Conservation (phyloP, 495 filamentous ascomycete species). For the Aspergillus funiculosus region DNA sequence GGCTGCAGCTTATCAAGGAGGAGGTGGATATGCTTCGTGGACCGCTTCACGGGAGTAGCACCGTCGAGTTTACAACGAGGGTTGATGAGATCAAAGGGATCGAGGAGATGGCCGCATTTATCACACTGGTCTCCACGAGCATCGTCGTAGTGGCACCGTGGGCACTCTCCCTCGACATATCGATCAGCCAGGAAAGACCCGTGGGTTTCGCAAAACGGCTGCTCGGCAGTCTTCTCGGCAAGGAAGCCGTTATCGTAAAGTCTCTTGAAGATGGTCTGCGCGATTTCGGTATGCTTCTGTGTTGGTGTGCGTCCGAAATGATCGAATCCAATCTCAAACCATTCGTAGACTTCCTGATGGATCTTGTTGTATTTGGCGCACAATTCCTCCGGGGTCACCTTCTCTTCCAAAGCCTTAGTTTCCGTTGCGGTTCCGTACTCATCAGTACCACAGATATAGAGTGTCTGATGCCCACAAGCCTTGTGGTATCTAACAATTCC, state of each 20-base stretch:
- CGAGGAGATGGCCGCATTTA: constrained; percentile 73
- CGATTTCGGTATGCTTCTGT: constrained; percentile 73
- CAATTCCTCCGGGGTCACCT: constrained; percentile 62
- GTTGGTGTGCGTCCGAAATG: constrained; percentile 81
- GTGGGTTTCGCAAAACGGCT: constrained; percentile 84
- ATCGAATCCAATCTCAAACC: constrained; percentile 83
- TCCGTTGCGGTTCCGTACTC: constrained; percentile 83
- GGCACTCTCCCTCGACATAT: constrained; percentile 87
- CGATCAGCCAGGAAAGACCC: constrained; percentile 84
- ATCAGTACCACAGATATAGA: constrained; percentile 54
- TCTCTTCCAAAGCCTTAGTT: constrained; percentile 66
- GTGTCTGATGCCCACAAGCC: constrained; percentile 58
- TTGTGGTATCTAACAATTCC: constrained; percentile 58
- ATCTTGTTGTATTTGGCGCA: constrained; percentile 82
- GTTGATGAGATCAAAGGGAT: constrained; percentile 59
- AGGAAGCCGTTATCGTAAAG: constrained; percentile 77
- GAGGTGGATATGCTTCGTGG: constrained; percentile 71
- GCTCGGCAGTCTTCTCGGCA: constrained; percentile 66
- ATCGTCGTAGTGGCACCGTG: constrained; percentile 71
- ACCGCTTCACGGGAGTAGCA: constrained; percentile 63
- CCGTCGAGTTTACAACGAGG: constrained; percentile 77
- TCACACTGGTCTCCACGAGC: constrained; percentile 87
- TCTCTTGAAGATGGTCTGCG: constrained; percentile 76
- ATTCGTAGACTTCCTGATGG: constrained; percentile 80
- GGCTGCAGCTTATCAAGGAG: constrained; percentile 73